Base-by-base conservation (phyloP, 108 stramenopile genomes). In the Stephanodiscus minutulus region DNA sequence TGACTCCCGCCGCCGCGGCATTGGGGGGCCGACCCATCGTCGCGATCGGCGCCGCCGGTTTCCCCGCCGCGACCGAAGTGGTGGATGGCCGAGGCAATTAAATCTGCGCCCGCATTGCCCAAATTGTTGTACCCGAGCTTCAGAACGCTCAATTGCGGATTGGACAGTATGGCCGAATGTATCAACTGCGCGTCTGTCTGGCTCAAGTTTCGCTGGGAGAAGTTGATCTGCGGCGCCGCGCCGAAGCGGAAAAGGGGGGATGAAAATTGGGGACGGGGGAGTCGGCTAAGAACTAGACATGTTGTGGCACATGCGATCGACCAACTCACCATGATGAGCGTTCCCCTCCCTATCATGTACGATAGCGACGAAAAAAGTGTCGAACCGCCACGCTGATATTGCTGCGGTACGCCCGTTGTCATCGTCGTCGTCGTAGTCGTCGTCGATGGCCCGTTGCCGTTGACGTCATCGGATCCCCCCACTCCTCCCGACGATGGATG, bases 41-140 rank as follows among this genome's bases (percentile, higher is more conserved):
- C 43, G 43, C 12, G 13, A 44, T 13, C 39, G 39, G 39, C 10
- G 39, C 8, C 39, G 39, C 1, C 39, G 39, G 39, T 11, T 50
- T 33, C 28, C 7, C 50, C 13, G 18, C 50, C 50, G 24, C 50
- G 5, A 17, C 85, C 74, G 43, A 82, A 56, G 62, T 31, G 22
- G 43, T 53, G 68, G 29, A 79, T 85, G 60, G 61, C 81, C 76
- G 76, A 76, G 28, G 92, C 92, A 21, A 93, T 85, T n/a, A 85
- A 62, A 61, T 64, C 60, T 18, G 87, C 74, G 20, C 92, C 91
- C 36, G 61, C 61, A 66, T 90, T 83, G 3, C 88, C 86, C 55
- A 93, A 69, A 59, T 85, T 66, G 61, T 93, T 93, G 82, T 89
- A 89, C 12, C 85, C 82, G 21, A 93, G 85, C 67, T 93, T 93